Evolutionary conservation across 495 filamentous ascomycete genomes (phyloP).

Genomic region (Penicillium taxi): DNA sequence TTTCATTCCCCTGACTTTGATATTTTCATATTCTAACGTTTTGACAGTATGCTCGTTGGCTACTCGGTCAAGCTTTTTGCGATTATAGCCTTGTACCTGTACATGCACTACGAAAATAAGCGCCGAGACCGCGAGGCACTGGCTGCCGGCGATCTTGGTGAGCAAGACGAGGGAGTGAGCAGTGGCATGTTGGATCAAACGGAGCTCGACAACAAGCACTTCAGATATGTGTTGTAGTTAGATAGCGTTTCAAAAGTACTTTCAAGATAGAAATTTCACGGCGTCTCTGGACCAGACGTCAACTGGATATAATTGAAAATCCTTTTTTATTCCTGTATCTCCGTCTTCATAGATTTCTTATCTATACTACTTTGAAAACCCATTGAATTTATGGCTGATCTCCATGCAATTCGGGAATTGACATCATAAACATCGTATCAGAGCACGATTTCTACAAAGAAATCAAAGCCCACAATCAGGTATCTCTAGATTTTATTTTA

Average conservation of each 20-base stretch:
- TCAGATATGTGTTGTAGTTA: conserved; percentile 44
- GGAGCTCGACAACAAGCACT: conserved; percentile 48
- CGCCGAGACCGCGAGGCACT: conserved; percentile 40
- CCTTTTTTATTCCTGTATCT: no score
- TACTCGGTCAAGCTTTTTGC: conserved; percentile 44
- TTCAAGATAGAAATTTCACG: neutral
- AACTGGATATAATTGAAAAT: no score
- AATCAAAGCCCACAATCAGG: no score
- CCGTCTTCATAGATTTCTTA: no score
- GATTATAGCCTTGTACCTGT: conserved; percentile 40
- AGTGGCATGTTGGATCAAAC: conserved; percentile 49
- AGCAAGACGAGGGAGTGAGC: conserved; percentile 43
- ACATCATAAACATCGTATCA: no score
- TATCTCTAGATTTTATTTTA: neutral
- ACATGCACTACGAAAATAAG: conserved; percentile 49
- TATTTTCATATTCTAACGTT: neutral
- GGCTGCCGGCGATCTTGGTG: conserved; percentile 20
- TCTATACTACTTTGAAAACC: no score
- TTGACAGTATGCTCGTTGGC: conserved; percentile 40
- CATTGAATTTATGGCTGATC: no score
- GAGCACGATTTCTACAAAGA: no score
- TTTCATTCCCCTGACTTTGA: no score
- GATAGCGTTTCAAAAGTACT: neutral
- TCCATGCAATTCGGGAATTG: no score
- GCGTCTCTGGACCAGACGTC: no score